A percentile compares a stretch with the other conserved stretches of the same genome.
phyloP scores from a whole-genome alignment of 1,284 basidiomycete species.

The Malassezia arunalokei region DNA sequence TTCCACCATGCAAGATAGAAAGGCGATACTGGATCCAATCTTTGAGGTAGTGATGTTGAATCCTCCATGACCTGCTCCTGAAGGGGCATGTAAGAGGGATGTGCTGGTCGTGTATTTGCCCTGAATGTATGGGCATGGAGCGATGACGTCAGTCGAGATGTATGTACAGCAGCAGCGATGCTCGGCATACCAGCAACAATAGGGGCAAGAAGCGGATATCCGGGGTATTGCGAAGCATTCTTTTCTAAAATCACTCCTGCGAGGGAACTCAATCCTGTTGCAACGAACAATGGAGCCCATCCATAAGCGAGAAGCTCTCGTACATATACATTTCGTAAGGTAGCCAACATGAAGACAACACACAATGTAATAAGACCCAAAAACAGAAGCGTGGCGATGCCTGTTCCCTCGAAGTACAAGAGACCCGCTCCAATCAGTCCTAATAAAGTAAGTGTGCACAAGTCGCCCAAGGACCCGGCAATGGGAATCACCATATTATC shows the following conservation, averaged over 20 bases:
- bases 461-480: slow-evolving; percentile 80
- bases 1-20: not conserved
- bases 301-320: slow-evolving; percentile 64
- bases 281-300: slow-evolving; percentile 78
- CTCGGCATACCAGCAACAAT: slow-evolving; percentile 64
- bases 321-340: slow-evolving; percentile 57
- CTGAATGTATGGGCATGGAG: slow-evolving; percentile 53
- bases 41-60: not conserved
- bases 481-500: slow-evolving; percentile 92
- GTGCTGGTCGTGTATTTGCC: slow-evolving; percentile 9
- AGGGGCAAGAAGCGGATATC: slow-evolving; percentile 74
- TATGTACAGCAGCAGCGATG: slow-evolving; percentile 76
- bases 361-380: slow-evolving; percentile 56
- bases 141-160: slow-evolving; percentile 75
- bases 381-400: slow-evolving; percentile 52
- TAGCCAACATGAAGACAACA: slow-evolving; percentile 53
- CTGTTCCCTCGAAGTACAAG: slow-evolving; percentile 44
- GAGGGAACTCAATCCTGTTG: slow-evolving; percentile 80
- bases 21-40: not conserved
- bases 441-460: slow-evolving; percentile 59
- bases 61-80: not conserved
- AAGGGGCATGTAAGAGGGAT: slow-evolving; percentile 3
- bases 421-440: slow-evolving; percentile 43
- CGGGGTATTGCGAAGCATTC: slow-evolving; percentile 73
- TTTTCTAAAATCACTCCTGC: slow-evolving; percentile 82